Conservation (phyloP, 2,329 filamentous ascomycete genomes). For the Ascocoryne sarcoides region DNA sequence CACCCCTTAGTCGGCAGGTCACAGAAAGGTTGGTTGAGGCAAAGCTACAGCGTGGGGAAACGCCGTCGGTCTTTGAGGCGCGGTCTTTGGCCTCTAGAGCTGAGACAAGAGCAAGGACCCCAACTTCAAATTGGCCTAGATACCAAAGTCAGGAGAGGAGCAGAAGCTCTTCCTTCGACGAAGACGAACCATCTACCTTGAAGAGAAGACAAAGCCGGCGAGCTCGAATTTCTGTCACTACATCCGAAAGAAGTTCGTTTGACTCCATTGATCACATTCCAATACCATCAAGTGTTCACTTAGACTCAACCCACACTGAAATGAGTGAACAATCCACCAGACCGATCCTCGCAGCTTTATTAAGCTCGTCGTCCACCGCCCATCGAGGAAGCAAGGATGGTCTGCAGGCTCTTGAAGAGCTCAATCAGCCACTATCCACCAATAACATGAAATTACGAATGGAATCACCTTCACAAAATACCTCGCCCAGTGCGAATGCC, state of each 20-base stretch:
- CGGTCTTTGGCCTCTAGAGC: conserved; percentile 3
- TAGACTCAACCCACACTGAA: conserved; percentile 6
- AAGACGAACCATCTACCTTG: not conserved
- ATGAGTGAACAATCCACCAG: conserved; percentile 14
- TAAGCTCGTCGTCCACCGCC: conserved; percentile 19
- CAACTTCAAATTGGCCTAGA: conserved; percentile 10
- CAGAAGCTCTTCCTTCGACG: conserved; percentile 16
- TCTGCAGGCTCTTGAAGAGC: conserved; percentile 9
- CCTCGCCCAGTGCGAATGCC: conserved; percentile 14
- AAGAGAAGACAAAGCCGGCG: conserved; percentile 20
- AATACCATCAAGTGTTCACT: conserved; percentile 9
- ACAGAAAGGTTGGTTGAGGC: conserved; percentile 25
- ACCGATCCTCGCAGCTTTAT: conserved; percentile 18
- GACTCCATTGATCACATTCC: conserved; percentile 22
- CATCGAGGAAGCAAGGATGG: conserved; percentile 6
- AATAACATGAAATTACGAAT: conserved; percentile 10
- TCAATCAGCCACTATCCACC: conserved; percentile 12
- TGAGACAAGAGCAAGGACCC: conserved; percentile 9
- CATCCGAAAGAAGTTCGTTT: conserved; percentile 9
- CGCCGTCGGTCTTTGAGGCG: conserved; percentile 17
- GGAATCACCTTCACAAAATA: conserved; percentile 11
- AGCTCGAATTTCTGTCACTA: conserved; percentile 18
- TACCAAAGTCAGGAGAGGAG: conserved; percentile 14
- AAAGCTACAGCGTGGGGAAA: conserved; percentile 24
- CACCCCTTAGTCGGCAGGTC: conserved; percentile 22